Evolutionary conservation across 2,329 filamentous ascomycete species (phyloP).

Genomic region (Xylaria sp.): DNA sequence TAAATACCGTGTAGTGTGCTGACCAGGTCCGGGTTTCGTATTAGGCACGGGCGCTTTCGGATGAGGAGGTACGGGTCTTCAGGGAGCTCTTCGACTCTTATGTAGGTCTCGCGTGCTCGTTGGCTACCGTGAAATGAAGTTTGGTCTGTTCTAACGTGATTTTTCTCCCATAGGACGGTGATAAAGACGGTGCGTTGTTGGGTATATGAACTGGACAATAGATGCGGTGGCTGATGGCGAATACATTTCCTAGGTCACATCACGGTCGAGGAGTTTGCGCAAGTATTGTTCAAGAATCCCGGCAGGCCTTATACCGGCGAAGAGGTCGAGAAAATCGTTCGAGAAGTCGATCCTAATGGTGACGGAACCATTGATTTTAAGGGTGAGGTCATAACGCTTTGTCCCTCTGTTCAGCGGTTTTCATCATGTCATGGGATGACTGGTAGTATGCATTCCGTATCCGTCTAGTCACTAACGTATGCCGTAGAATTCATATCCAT

Average conservation of each 20-base stretch:
- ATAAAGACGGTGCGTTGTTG: neutral
- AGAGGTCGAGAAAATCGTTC: slow-evolving; percentile 37
- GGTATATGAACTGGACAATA: neutral
- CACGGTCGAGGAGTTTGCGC: slow-evolving; percentile 35
- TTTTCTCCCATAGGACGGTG: no score
- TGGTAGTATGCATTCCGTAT: neutral
- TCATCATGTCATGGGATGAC: neutral
- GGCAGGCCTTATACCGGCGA: slow-evolving; percentile 27
- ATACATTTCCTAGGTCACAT: slow-evolving; percentile 29
- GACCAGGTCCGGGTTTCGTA: neutral
- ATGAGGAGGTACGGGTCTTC: slow-evolving; percentile 30
- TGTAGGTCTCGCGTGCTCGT: slow-evolving; percentile 14
- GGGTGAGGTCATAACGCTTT: slow-evolving; percentile 23
- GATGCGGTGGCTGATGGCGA: neutral
- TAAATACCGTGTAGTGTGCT: neutral
- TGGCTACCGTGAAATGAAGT: neutral
- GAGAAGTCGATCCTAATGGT: slow-evolving; percentile 36
- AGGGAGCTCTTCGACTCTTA: slow-evolving; percentile 30
- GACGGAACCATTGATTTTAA: slow-evolving; percentile 38
- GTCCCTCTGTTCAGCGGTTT: neutral
- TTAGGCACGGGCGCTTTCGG: slow-evolving; percentile 25
- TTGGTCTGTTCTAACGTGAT: neutral
- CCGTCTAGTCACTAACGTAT: neutral
- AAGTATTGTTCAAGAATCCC: slow-evolving; percentile 34
- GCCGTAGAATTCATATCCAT: slow-evolving; percentile 37